Evolutionary conservation across 78 protist genomes (phyloP).

Genomic region (Dictyostelium capitatum): DNA sequence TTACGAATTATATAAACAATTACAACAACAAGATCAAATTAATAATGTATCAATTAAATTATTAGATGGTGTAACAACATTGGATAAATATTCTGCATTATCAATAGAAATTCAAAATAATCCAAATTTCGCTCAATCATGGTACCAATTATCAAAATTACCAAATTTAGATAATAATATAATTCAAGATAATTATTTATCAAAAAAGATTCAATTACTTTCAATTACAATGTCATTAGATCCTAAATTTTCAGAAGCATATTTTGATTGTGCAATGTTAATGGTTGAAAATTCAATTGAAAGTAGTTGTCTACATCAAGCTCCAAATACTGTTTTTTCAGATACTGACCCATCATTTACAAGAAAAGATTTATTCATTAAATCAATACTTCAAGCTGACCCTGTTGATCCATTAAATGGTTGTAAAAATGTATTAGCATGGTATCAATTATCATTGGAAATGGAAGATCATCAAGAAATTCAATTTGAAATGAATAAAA

Average conservation of each 20-base stretch:
- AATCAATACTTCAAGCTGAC: neutral
- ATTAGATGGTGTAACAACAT: neutral
- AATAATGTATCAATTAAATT: neutral
- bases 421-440: neutral
- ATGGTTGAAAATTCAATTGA: neutral
- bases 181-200: neutral
- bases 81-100: neutral
- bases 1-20: neutral
- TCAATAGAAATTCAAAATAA: neutral
- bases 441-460: slow-evolving; percentile 9
- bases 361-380: slow-evolving; percentile 19
- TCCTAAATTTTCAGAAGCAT: neutral
- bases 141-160: neutral
- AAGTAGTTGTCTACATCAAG: neutral
- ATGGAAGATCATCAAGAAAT: neutral
- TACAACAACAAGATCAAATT: neutral
- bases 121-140: neutral
- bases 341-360: slow-evolving; percentile 11
- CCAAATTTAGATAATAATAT: neutral
- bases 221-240: neutral
- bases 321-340: neutral
- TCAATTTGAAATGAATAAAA: neutral
- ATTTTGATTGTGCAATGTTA: neutral
- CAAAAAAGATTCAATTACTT: neutral
- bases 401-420: slow-evolving; percentile 1